phyloP scores from a whole-genome alignment of 495 filamentous ascomycete species.

The Physcia stellaris region DNA sequence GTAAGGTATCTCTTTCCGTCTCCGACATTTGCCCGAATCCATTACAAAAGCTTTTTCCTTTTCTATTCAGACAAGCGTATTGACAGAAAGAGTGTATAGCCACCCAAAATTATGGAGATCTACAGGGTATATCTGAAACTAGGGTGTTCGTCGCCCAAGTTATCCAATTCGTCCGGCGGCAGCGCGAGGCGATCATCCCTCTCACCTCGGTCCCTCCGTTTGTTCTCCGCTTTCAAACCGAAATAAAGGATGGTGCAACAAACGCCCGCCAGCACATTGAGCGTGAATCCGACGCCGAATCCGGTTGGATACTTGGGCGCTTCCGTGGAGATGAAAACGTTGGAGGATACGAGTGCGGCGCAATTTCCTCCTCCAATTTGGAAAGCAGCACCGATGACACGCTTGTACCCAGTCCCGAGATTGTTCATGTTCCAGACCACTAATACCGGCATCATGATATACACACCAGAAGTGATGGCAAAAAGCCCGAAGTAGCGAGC shows the following conservation, averaged over 20 bases:
- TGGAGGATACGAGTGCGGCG: slow-evolving; percentile 25
- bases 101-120: too few relatives aligned
- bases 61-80: too few relatives aligned
- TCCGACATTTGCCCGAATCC: too few relatives aligned
- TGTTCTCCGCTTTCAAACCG: slow-evolving; percentile 28
- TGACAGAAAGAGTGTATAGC: too few relatives aligned
- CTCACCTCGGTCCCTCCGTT: slow-evolving; percentile 30
- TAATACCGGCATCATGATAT: slow-evolving; percentile 17
- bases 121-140: slow-evolving; percentile 27
- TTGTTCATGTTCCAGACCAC: slow-evolving; percentile 17
- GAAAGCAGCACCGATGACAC: slow-evolving; percentile 25
- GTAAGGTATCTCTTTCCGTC: too few relatives aligned
- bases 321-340: slow-evolving; percentile 26
- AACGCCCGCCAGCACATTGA: slow-evolving; percentile 4
- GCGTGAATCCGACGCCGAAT: slow-evolving; percentile 19
- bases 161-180: slow-evolving; percentile 24
- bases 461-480: slow-evolving; percentile 14
- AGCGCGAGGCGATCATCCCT: slow-evolving; percentile 23
- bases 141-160: slow-evolving; percentile 38
- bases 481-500: slow-evolving; percentile 19
- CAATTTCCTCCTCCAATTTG: slow-evolving; percentile 27
- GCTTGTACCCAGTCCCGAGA: slow-evolving; percentile 30
- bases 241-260: slow-evolving; percentile 4
- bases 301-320: slow-evolving; percentile 28
- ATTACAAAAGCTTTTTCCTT: too few relatives aligned